Evolutionary conservation across 2,329 filamentous ascomycete genomes (phyloP), one percentile per base, ranked within the genome.

Genomic region (Colletotrichum endophyticum): DNA sequence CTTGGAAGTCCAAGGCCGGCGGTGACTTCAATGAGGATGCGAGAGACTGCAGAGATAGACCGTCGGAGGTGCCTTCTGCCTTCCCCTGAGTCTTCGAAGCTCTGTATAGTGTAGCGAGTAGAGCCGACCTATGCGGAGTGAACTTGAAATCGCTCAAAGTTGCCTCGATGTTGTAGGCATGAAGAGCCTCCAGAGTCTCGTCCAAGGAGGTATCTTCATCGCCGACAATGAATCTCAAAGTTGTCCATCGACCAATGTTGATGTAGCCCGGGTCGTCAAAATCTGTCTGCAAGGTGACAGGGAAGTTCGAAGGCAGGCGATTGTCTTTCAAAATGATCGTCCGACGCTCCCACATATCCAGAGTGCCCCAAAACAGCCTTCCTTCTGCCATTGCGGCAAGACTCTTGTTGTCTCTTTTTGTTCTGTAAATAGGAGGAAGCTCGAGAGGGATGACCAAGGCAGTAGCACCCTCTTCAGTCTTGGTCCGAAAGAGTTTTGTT

Each of bases 161-260:
- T 19, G 93, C 85, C 0, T 85, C 81, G 66, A 98, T 88, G 75
- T 98, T 98, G 85, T 94, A 94, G 78, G 98, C 94, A 13, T 87
- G 86, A 1, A 98, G 86, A 2, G 91, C 90, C 11, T 85, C 82
- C 6, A 88, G 85, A 25, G 94, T 85, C 1, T 84, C 79, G 2
- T 82, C 78, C 79, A 90, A 89, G 4, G 79, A 76, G 1, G 80
- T 77, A 2, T 83, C 78, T 4, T 76, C 68, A 4, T 73, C 78
- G 3, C 82, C 72, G 6, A 92, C 80, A 0, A 84, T 79, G n/a
- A 92, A 80, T 64, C 87, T 85, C 72, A 92, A 89, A 0, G 89
- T 88, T 12, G 88, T 91, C 90, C 91, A 93, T 62, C 89, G 88
- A 22, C 91, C 91, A 59, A 92, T 85, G 73, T 92, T 87, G 25